Conservation (phyloP, 257 asterid genomes). For the Plantago major region DNA sequence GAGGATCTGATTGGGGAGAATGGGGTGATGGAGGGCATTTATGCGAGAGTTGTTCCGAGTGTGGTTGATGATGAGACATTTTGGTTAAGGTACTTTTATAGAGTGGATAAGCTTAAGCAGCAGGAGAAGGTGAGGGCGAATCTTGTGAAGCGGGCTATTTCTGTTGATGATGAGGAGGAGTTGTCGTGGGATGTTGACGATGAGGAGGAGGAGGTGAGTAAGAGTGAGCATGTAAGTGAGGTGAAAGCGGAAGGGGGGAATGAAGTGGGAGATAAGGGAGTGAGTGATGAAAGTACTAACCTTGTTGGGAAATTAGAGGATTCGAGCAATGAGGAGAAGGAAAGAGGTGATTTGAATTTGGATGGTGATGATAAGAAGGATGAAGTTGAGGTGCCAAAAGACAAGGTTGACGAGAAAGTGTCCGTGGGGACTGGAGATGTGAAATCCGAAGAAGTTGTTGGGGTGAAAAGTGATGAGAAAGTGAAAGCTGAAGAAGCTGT, state of each 20-base stretch:
- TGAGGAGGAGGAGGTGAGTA: constrained; percentile 25
- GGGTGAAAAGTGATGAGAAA: constrained; percentile 18
- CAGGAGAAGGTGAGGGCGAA: constrained; percentile 76
- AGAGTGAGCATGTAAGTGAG: background rate
- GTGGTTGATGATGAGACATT: constrained; percentile 63
- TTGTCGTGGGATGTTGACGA: constrained; percentile 89
- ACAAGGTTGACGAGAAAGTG: constrained; percentile 10
- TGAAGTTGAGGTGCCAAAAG: constrained; percentile 23
- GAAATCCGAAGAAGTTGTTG: constrained; percentile 20
- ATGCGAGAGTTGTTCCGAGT: constrained; percentile 45
- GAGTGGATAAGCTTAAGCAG: constrained; percentile 71
- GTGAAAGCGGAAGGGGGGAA: constrained; percentile 27
- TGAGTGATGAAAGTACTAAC: constrained; percentile 18
- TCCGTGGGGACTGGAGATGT: constrained; percentile 16
- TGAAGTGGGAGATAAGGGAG: constrained; percentile 15
- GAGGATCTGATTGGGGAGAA: constrained; percentile 52
- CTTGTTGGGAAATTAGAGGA: constrained; percentile 19
- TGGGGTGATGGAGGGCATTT: constrained; percentile 46
- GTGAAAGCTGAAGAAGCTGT: constrained; percentile 14
- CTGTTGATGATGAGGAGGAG: constrained; percentile 70
- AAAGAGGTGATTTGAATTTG: constrained; percentile 17
- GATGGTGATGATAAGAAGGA: constrained; percentile 23
- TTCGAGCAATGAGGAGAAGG: constrained; percentile 19
- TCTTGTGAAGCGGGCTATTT: constrained; percentile 69
- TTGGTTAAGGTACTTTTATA: constrained; percentile 70